Conservation (phyloP, 2,329 filamentous ascomycete genomes). For the Talaromyces sp. region DNA sequence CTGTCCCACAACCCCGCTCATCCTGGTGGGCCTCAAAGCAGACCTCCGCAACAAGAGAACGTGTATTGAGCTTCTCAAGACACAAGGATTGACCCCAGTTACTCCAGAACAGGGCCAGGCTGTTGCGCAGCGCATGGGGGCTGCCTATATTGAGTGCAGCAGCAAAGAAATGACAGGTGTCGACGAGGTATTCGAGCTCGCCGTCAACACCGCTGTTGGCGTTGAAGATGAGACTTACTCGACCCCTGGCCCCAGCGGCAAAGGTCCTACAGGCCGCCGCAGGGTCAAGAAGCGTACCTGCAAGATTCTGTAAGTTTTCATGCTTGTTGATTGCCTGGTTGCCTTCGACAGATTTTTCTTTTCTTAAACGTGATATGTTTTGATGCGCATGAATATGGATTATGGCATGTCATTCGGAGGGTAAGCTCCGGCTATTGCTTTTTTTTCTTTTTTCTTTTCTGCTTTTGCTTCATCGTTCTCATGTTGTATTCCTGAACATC, state of each 20-base stretch:
- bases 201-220: slow-evolving; percentile 83
- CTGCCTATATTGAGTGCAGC: slow-evolving; percentile 95
- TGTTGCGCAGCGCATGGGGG: slow-evolving; percentile 90
- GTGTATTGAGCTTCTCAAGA: slow-evolving; percentile 98
- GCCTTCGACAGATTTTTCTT: slow-evolving; percentile 3
- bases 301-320: slow-evolving; percentile 61
- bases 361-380: neutral
- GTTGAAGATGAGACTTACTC: slow-evolving; percentile 57
- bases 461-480: slow-evolving; percentile 5
- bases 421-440: neutral
- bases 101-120: slow-evolving; percentile 83
- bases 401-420: neutral
- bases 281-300: slow-evolving; percentile 85
- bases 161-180: slow-evolving; percentile 96
- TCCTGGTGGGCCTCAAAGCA: slow-evolving; percentile 94
- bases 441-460: neutral
- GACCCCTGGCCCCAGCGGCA: slow-evolving; percentile 37
- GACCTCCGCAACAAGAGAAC: slow-evolving; percentile 93
- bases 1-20: slow-evolving; percentile 92
- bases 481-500: slow-evolving; percentile 9
- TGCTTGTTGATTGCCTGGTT: slow-evolving; percentile 10
- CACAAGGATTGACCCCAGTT: slow-evolving; percentile 91
- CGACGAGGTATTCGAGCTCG: slow-evolving; percentile 90
- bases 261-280: slow-evolving; percentile 39
- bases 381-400: slow-evolving; percentile 5